These are phyloP conservation scores for Chalciporus chontae DNA, from an alignment of 768 basidiomycete genomes.

Conservation along the genomic window DNA sequence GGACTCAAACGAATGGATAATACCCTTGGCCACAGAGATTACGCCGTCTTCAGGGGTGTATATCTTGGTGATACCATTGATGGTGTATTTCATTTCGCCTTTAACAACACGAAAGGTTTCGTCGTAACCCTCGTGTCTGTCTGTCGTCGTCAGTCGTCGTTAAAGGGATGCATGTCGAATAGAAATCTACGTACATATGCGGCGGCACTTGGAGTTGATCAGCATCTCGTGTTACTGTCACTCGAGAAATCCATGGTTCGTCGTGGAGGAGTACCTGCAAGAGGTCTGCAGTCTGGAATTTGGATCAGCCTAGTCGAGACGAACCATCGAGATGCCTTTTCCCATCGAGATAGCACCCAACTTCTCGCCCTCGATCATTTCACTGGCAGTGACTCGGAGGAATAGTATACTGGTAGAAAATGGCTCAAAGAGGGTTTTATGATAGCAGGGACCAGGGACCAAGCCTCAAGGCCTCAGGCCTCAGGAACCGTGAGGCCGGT, in stretches of 20 bases:
- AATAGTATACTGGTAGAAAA: no score
- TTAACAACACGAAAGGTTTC: slow-evolving; percentile 31
- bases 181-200: slow-evolving; percentile 23
- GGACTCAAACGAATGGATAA: slow-evolving; percentile 20
- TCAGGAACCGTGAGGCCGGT: no score
- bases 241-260: slow-evolving; percentile 26
- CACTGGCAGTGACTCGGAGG: no score
- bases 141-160: not conserved
- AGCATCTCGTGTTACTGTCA: slow-evolving; percentile 22
- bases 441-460: no score
- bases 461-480: no score
- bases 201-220: slow-evolving; percentile 28
- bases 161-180: not conserved
- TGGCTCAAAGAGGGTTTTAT: no score
- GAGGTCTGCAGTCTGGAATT: not conserved
- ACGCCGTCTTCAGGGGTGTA: slow-evolving; percentile 33
- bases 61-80: slow-evolving; percentile 18
- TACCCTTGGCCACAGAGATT: slow-evolving; percentile 28
- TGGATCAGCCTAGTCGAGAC: not conserved
- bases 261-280: slow-evolving; percentile 32
- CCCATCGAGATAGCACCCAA: not conserved
- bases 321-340: slow-evolving; percentile 3
- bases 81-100: slow-evolving; percentile 28
- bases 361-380: no score
- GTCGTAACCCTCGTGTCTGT: slow-evolving; percentile 31